Evolutionary conservation across 2,329 filamentous ascomycete species (phyloP).

Genomic region (Ceratocystis harringtonii): DNA sequence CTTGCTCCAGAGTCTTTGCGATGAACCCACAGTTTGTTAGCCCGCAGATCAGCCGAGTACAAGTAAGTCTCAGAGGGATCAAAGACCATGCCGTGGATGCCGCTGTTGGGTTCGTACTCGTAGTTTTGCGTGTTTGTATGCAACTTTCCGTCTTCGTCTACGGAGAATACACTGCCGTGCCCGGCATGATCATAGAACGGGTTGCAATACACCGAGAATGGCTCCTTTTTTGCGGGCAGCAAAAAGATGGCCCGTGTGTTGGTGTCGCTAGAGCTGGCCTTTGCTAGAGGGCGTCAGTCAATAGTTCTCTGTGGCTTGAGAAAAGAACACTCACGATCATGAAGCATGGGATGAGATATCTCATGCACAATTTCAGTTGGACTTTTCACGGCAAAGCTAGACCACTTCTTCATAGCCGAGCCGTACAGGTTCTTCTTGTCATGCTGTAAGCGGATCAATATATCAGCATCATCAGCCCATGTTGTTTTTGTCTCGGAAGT

Average conservation of each 20-base stretch:
- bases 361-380: conserved; percentile 64
- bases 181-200: conserved; percentile 81
- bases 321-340: conserved; percentile 45
- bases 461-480: no score
- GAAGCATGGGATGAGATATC: conserved; percentile 58
- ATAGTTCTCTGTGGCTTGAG: conserved; percentile 6
- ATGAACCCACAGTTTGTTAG: conserved; percentile 75
- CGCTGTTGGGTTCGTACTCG: conserved; percentile 52
- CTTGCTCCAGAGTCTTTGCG: conserved; percentile 35
- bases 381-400: conserved; percentile 60
- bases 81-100: conserved; percentile 73
- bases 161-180: conserved; percentile 61
- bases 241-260: conserved; percentile 85
- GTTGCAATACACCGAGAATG: conserved; percentile 75
- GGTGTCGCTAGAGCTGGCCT: conserved; percentile 52
- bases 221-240: conserved; percentile 60
- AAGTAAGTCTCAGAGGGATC: conserved; percentile 58
- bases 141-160: conserved; percentile 42
- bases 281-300: conserved; percentile 31
- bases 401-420: conserved; percentile 88
- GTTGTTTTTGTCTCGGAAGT: no score
- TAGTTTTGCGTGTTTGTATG: conserved; percentile 56
- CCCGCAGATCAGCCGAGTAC: conserved; percentile 64
- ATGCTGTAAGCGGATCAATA: conserved; percentile 40
- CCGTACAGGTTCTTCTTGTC: conserved; percentile 73